Evolutionary conservation across 2,329 filamentous ascomycete species (phyloP).

Genomic region (Monosporascus sp.): DNA sequence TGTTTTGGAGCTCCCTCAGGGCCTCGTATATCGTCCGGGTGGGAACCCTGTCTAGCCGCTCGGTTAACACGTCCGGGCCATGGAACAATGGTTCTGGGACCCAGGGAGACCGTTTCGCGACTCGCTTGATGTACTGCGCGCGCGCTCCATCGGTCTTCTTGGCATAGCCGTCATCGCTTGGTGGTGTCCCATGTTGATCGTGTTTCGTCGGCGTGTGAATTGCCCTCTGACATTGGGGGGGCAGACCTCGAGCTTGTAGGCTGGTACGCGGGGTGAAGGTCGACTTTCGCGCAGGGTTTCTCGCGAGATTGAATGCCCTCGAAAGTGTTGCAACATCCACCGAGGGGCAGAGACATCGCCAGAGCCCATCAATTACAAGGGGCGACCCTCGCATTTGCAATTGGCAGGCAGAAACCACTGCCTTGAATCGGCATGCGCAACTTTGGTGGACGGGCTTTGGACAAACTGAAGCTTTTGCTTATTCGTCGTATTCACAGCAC

Average conservation of each 20-base stretch:
- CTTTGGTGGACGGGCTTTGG: too few species aligned
- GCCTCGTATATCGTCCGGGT: slow-evolving; percentile 41
- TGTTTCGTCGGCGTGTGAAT: not conserved
- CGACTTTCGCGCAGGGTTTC: not conserved
- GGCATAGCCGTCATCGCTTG: not conserved
- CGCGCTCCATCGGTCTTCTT: slow-evolving; percentile 7
- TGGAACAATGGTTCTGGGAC: slow-evolving; percentile 17
- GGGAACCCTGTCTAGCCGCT: slow-evolving; percentile 20
- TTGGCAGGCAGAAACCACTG: not conserved
- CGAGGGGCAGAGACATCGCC: slow-evolving; percentile 58
- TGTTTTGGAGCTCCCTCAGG: slow-evolving; percentile 34
- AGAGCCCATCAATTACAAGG: slow-evolving; percentile 51
- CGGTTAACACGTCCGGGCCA: slow-evolving; percentile 10
- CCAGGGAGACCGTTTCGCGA: slow-evolving; percentile 20
- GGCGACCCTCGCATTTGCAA: slow-evolving; percentile 31
- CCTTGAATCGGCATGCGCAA: too few species aligned
- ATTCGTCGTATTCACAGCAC: too few species aligned
- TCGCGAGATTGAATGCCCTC: slow-evolving; percentile 19
- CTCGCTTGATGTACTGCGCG: slow-evolving; percentile 15
- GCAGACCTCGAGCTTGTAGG: slow-evolving; percentile 4
- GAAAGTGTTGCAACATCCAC: slow-evolving; percentile 36
- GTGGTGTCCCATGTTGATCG: not conserved
- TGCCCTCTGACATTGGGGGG: slow-evolving; percentile 7
- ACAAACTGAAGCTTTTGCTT: too few species aligned
- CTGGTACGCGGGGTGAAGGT: not conserved